Base-by-base conservation (phyloP, 2,329 filamentous ascomycete genomes). In the Davidsoniella eucalypti region DNA sequence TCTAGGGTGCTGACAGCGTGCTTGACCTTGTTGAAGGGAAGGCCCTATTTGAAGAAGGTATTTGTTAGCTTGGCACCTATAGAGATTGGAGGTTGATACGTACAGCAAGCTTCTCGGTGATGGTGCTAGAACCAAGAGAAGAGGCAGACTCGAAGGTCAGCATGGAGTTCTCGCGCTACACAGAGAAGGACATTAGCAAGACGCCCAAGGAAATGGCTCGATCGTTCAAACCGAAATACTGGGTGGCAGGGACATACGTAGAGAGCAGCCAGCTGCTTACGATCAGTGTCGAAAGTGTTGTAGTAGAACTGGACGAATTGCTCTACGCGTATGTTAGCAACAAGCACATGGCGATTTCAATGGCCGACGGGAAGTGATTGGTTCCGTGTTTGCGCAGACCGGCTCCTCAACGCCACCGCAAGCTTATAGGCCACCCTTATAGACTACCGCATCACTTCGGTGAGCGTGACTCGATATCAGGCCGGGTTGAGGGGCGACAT, bases 301-400 rank as follows among this genome's bases (percentile, higher is more conserved):
- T 94, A 95, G 78, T 95, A 96, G 73, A 82, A 90, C 54, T 80
- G 63, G 57, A 90, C 82, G 68, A 96, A 95, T 69, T 93, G 77
- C 65, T 82, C 88, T 95, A 14, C 8, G 16, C 14, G 36, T 6
- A 37, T 21, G 5, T 47, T 39, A 47, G 44, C 17, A 18, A 10
- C 21, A 33, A 4, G 29, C 29, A 33, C 29, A 9, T 33, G 8
- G 29, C 29, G 12, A 33, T 33, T 33, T 33, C 29, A 37, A 46
- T 8, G 36, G 17, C 3, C 7, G 33, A n/a, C 5, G 26, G 25
- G 18, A n/a, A 2, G 26, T 4, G 16, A 46, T 16, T 10, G 17
- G 17, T 12, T n/a, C 18, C 5, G 17, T 47, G 17, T 39, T 21
- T 25, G 18, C 29, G 29, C 8, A 33, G 12, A 9, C 12, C 2